A percentile compares a stretch with the other conserved stretches of the same genome.
These are phyloP conservation scores for Coleophoma eucalyptorum DNA, from an alignment of 2,329 filamentous ascomycete species.

Conservation along the genomic window DNA sequence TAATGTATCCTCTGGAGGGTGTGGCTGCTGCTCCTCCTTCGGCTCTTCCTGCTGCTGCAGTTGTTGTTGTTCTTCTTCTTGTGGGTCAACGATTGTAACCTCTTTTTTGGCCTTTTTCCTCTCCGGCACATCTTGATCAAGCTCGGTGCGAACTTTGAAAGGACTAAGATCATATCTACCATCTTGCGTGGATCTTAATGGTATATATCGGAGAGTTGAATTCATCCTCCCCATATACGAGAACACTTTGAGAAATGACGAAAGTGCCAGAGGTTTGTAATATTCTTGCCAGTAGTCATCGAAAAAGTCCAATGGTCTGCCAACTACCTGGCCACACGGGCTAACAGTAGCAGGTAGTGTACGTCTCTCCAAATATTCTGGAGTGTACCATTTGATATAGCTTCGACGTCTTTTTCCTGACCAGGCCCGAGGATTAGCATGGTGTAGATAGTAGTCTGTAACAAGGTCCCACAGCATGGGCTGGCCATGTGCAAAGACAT, in stretches of 20 bases:
- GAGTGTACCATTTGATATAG: conserved; percentile 89
- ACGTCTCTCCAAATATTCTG: conserved; percentile 63
- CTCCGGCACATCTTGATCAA: conserved; percentile 53
- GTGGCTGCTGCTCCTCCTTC: conserved; percentile 13
- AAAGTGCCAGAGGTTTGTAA: conserved; percentile 83
- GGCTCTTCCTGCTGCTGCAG: conserved; percentile 7
- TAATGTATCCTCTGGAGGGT: conserved; percentile 36
- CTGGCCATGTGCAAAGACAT: conserved; percentile 80
- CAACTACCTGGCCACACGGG: conserved; percentile 10
- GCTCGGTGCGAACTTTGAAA: conserved; percentile 72
- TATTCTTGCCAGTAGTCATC: conserved; percentile 99
- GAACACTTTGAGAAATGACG: conserved; percentile 89
- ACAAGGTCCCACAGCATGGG: conserved; percentile 96
- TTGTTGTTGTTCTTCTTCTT: conserved; percentile 31
- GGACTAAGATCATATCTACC: conserved; percentile 82
- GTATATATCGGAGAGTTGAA: conserved; percentile 79
- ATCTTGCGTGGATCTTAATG: conserved; percentile 67
- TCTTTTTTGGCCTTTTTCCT: conserved; percentile 65
- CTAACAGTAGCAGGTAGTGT: conserved; percentile 20
- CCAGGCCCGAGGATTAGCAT: conserved; percentile 76
- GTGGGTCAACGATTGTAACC: conserved; percentile 65
- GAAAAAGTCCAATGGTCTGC: conserved; percentile 46
- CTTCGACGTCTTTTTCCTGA: conserved; percentile 57
- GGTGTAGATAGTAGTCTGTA: conserved; percentile 95
- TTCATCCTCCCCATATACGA: conserved; percentile 76